Conservation (phyloP, 257 asterid genomes). For the Henckelia pumila region DNA sequence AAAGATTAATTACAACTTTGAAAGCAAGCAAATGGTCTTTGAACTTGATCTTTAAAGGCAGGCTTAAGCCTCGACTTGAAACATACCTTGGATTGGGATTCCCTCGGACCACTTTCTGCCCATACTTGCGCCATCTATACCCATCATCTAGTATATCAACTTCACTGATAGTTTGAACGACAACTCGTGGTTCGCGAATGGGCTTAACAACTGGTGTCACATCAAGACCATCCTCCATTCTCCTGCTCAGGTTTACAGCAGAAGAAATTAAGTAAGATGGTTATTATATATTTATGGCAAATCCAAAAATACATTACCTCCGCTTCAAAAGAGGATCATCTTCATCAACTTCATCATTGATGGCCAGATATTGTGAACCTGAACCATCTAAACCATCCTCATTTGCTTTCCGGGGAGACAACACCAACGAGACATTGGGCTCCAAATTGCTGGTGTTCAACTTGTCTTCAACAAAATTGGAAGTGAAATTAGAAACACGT, state of each 20-base stretch:
- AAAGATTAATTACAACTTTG: neutral
- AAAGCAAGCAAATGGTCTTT: neutral
- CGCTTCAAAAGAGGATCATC: slow-evolving; percentile 72
- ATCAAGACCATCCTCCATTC: slow-evolving; percentile 70
- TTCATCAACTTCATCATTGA: slow-evolving; percentile 65
- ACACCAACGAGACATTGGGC: slow-evolving; percentile 54
- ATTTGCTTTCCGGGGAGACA: slow-evolving; percentile 65
- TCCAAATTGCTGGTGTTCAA: slow-evolving; percentile 44
- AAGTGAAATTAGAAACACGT: slow-evolving; percentile 12
- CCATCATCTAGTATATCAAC: slow-evolving; percentile 97
- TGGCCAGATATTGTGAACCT: slow-evolving; percentile 48
- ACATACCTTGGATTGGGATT: slow-evolving; percentile 95
- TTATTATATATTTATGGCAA: slow-evolving; percentile 5
- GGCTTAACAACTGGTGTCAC: slow-evolving; percentile 79
- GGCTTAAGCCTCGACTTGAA: slow-evolving; percentile 9
- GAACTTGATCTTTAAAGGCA: slow-evolving; percentile 12
- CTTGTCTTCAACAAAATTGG: slow-evolving; percentile 53
- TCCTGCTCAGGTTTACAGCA: slow-evolving; percentile 50
- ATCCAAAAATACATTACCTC: slow-evolving; percentile 43
- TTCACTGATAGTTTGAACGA: slow-evolving; percentile 96
- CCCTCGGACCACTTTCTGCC: slow-evolving; percentile 96
- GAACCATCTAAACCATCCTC: slow-evolving; percentile 62
- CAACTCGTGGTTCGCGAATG: slow-evolving; percentile 90
- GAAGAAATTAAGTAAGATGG: slow-evolving; percentile 16
- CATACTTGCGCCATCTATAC: slow-evolving; percentile 96